Evolutionary conservation across 208 protist species (phyloP).

Genomic region (Crithidia acanthocephali): DNA sequence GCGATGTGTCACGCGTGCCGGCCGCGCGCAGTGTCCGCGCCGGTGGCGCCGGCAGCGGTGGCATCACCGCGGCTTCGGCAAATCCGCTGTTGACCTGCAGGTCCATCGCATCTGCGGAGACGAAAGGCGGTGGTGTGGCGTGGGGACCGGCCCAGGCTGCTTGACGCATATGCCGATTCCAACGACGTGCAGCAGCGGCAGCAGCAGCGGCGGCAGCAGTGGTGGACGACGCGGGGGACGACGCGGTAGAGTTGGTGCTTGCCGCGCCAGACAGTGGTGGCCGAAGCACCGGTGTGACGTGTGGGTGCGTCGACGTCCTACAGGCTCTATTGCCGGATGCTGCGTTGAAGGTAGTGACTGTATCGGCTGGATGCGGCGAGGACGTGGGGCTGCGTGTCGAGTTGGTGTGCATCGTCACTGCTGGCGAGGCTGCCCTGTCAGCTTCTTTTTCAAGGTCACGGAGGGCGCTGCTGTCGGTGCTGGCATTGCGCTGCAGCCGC

Average conservation of each 20-base stretch:
- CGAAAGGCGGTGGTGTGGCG: slow-evolving; percentile 8
- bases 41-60: background rate
- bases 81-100: slow-evolving; percentile 6
- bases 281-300: slow-evolving; percentile 8
- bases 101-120: slow-evolving; percentile 14
- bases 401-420: background rate
- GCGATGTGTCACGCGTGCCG: background rate
- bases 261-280: background rate
- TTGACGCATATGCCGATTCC: slow-evolving; percentile 19
- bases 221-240: background rate
- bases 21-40: background rate
- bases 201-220: background rate
- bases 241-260: background rate
- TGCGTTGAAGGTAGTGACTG: background rate
- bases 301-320: background rate
- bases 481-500: slow-evolving; percentile 19
- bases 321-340: no score
- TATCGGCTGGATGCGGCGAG: background rate
- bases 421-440: background rate
- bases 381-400: background rate
- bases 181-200: slow-evolving; percentile 6
- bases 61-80: slow-evolving; percentile 8
- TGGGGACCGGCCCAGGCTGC: background rate
- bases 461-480: background rate
- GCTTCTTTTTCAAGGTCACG: background rate